Evolutionary conservation across 129 eudicot genomes (phyloP).

Genomic region (Chrysanthemum makinoi): DNA sequence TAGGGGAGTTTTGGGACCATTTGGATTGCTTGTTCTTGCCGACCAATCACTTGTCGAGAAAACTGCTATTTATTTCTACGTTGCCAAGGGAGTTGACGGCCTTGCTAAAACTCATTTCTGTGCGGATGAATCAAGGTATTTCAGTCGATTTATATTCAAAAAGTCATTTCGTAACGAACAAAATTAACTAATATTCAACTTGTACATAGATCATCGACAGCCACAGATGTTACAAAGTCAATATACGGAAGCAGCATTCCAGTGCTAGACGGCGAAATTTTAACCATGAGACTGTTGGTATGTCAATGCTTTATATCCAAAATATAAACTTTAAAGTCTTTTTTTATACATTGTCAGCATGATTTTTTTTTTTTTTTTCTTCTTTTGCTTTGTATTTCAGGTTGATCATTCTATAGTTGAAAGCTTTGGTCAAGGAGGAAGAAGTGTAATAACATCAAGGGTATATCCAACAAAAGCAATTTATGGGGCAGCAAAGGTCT

Average conservation of each 20-base stretch:
- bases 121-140: conserved; percentile 57
- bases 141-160: not conserved
- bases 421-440: no score
- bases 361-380: no score
- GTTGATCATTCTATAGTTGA: no score
- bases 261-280: conserved; percentile 59
- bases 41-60: conserved; percentile 49
- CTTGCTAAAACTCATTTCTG: conserved; percentile 47
- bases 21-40: conserved; percentile 66
- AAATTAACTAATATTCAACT: not conserved
- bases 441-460: no score
- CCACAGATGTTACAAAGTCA: conserved; percentile 50
- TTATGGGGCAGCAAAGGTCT: no score
- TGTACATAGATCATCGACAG: conserved; percentile 54
- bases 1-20: conserved; percentile 66
- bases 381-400: no score
- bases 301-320: not conserved
- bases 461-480: no score
- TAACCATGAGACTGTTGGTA: conserved; percentile 60
- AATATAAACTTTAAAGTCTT: no score
- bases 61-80: conserved; percentile 66
- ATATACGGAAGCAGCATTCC: conserved; percentile 62
- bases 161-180: not conserved
- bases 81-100: conserved; percentile 55
- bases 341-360: no score